A percentile compares a stretch with the other conserved stretches of the same genome.
Evolutionary conservation across 192 early-diverging fungal species (phyloP).

Genomic region (Coemansia sp.): DNA sequence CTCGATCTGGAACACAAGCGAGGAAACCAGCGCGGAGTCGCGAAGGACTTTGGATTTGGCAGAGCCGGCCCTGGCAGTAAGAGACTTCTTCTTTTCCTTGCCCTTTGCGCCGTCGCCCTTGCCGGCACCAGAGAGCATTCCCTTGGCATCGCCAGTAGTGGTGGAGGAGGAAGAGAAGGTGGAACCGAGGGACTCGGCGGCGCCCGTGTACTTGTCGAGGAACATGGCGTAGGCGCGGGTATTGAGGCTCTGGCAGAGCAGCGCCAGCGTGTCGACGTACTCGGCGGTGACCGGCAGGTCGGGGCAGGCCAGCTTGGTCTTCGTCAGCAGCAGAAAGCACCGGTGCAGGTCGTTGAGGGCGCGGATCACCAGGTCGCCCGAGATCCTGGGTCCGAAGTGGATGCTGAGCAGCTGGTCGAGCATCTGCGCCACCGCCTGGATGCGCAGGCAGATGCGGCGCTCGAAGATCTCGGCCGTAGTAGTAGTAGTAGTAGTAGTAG

Average conservation of each 20-base stretch:
- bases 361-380: constrained; percentile 28
- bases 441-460: constrained; percentile 35
- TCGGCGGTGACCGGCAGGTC: constrained; percentile 41
- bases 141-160: constrained; percentile 2
- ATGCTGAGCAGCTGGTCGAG: constrained; percentile 24
- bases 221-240: constrained; percentile 23
- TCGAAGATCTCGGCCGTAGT: constrained; percentile 1
- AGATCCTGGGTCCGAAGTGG: constrained; percentile 4
- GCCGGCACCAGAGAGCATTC: background rate
- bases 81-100: constrained; percentile 3
- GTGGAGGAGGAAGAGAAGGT: no score
- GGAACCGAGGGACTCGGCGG: background rate
- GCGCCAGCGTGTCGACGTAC: constrained; percentile 27
- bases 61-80: background rate
- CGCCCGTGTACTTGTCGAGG: constrained; percentile 26
- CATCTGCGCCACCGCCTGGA: constrained; percentile 21
- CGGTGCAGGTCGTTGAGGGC: constrained; percentile 34
- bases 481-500: no score
- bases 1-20: constrained; percentile 72
- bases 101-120: constrained; percentile 13
- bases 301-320: constrained; percentile 14
- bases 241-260: constrained; percentile 37
- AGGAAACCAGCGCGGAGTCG: constrained; percentile 74
- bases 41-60: constrained; percentile 61
- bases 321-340: constrained; percentile 23